A percentile compares a stretch with the other conserved stretches of the same genome.
phyloP scores from a whole-genome alignment of 805 yeast species.

The Zygosaccharomyces gambellarensis region DNA sequence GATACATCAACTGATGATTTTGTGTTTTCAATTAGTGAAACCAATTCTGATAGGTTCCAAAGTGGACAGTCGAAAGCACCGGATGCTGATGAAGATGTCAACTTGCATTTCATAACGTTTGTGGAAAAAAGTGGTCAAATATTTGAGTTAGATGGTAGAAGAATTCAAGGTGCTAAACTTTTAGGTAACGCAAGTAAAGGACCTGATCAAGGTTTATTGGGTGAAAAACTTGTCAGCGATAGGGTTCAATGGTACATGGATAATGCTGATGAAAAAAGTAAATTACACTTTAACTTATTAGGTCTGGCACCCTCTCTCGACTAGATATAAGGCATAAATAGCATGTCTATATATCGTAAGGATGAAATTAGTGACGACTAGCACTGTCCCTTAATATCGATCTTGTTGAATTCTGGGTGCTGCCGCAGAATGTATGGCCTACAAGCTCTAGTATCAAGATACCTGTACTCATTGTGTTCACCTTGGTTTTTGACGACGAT shows the following conservation, averaged over 20 bases:
- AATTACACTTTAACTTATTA: conserved; percentile 66
- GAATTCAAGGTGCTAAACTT: conserved; percentile 61
- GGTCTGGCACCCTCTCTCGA: conserved; percentile 62
- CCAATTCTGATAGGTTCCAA: conserved; percentile 20
- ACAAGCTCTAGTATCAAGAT: conserved; percentile 35
- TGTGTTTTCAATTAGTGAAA: conserved; percentile 20
- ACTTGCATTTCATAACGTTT: conserved; percentile 75
- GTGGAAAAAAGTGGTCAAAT: conserved; percentile 54
- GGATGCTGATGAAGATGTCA: conserved; percentile 46
- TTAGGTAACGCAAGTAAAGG: conserved; percentile 40
- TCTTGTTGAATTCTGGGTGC: conserved; percentile 44
- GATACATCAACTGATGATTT: conserved; percentile 37
- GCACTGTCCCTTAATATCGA: conserved; percentile 87
- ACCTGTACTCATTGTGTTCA: conserved; percentile 29
- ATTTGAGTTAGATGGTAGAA: conserved; percentile 86
- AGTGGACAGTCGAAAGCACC: conserved; percentile 71
- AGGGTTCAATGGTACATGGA: conserved; percentile 66
- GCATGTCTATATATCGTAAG: not conserved
- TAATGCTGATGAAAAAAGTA: conserved; percentile 53
- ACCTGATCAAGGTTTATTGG: conserved; percentile 45
- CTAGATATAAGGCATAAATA: conserved; percentile 11
- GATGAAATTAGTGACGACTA: conserved; percentile 4
- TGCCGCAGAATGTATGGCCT: conserved; percentile 36
- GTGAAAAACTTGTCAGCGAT: conserved; percentile 44
- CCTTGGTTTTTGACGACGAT: conserved; percentile 29